Percentiles rank a stretch among this genome's conserved stretches.
These are phyloP conservation scores for Acacia pycnantha DNA, from an alignment of 331 rosid genomes.

Conservation along the genomic window DNA sequence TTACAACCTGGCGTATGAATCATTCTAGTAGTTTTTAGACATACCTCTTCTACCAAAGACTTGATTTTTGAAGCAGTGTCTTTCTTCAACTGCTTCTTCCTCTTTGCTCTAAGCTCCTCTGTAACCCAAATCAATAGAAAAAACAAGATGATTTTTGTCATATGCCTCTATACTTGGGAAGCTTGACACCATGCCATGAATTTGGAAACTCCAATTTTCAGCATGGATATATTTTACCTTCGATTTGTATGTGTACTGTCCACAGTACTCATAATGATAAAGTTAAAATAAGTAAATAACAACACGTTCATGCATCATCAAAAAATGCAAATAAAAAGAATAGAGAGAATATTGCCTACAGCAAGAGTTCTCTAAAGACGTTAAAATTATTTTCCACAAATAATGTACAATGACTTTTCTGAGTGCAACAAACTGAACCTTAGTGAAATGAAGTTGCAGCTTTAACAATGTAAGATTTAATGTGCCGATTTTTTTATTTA, in stretches of 20 bases:
- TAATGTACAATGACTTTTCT: not conserved
- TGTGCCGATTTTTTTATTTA: not conserved
- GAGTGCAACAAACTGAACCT: not conserved
- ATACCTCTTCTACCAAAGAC: slow-evolving; percentile 94
- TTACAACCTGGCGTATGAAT: slow-evolving; percentile 20
- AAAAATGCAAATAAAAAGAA: not conserved
- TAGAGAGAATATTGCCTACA: not conserved
- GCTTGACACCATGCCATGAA: not conserved
- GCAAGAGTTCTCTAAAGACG: slow-evolving; percentile 18
- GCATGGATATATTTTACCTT: not conserved
- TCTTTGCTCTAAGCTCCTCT: slow-evolving; percentile 94
- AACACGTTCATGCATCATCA: slow-evolving; percentile 3
- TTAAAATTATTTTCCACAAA: not conserved
- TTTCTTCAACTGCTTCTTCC: slow-evolving; percentile 91
- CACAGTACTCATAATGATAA: slow-evolving; percentile 17
- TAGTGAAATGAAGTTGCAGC: slow-evolving; percentile 1
- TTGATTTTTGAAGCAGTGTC: slow-evolving; percentile 94
- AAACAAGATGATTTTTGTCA: slow-evolving; percentile 27
- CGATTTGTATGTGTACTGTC: not conserved
- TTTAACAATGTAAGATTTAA: slow-evolving; percentile 14
- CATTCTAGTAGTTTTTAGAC: slow-evolving; percentile 16
- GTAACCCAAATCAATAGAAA: slow-evolving; percentile 42
- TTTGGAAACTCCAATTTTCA: slow-evolving; percentile 9
- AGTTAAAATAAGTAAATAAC: not conserved
- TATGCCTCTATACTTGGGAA: not conserved